A percentile compares a stretch with the other conserved stretches of the same genome.
phyloP scores from a whole-genome alignment of 306 rosid species.

The Begonia loranthoides region DNA sequence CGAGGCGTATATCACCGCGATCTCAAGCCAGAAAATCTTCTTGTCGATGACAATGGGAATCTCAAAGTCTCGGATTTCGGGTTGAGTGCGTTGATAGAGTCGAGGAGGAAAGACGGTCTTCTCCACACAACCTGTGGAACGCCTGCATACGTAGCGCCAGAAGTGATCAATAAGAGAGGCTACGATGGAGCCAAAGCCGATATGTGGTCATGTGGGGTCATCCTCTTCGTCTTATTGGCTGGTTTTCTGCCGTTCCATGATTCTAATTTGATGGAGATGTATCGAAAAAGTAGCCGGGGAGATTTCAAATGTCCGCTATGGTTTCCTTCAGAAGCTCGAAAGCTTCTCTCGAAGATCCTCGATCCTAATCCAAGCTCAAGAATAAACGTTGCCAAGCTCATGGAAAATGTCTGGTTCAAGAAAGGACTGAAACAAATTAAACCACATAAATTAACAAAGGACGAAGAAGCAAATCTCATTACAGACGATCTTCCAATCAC shows the following conservation, averaged over 20 bases:
- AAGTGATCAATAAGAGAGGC: slow-evolving; percentile 26
- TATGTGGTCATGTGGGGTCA: slow-evolving; percentile 53
- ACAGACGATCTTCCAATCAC: neutral
- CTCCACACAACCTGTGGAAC: slow-evolving; percentile 45
- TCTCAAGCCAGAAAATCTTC: slow-evolving; percentile 41
- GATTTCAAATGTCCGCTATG: slow-evolving; percentile 34
- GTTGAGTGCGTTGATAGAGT: slow-evolving; percentile 36
- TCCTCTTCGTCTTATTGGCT: slow-evolving; percentile 36
- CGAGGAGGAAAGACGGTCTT: slow-evolving; percentile 24
- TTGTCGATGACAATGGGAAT: slow-evolving; percentile 37
- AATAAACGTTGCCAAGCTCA: slow-evolving; percentile 21
- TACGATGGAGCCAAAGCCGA: slow-evolving; percentile 56
- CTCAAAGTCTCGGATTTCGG: slow-evolving; percentile 43
- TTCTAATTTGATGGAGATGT: slow-evolving; percentile 27
- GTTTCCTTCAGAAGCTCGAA: slow-evolving; percentile 20
- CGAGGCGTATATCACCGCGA: slow-evolving; percentile 53
- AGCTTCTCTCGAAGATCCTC: slow-evolving; percentile 26
- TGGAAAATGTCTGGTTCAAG: slow-evolving; percentile 30
- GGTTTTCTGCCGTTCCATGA: slow-evolving; percentile 34
- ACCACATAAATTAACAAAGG: neutral
- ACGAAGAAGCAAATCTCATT: slow-evolving; percentile 1
- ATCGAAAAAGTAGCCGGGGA: slow-evolving; percentile 27
- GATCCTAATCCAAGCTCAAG: slow-evolving; percentile 35
- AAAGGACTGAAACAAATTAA: slow-evolving; percentile 13
- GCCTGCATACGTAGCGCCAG: slow-evolving; percentile 48